Base-by-base conservation (phyloP, 2,329 filamentous ascomycete species). In the Malbranchea zuffiana region DNA sequence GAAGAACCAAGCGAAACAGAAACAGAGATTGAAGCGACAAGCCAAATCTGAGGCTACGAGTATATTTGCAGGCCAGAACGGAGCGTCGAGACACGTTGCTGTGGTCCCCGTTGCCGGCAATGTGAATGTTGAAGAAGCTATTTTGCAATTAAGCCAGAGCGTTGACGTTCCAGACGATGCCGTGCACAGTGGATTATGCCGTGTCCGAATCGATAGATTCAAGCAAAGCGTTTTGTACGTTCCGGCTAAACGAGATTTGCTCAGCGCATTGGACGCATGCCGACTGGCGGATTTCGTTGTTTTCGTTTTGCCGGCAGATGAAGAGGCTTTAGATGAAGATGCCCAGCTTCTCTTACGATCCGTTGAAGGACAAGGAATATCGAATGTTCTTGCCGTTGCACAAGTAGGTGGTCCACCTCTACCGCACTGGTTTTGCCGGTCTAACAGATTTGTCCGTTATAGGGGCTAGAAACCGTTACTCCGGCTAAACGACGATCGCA, bases 171-270 rank as follows among this genome's bases (percentile, higher is more conserved):
- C 84, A 39, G 66, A 71, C 35, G 74, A 80, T 23, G 62, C 79
- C 19, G 65, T 72, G 3, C 65, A 74, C 25, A 68, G 72, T 43
- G 73, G 70, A 35, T 62, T 67, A 42, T 68, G 75, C 37, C 75
- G 75, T 39, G 77, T 86, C 18, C 69, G 78, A 5, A 69, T 96
- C 50, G 86, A 94, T 44, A 75, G 90, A 20, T 98, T 96, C 68
- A 93, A 93, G 67, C 88, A 96, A 57, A 94, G 82, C 53, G 60
- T 98, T 8, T 81, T 92, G 59, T 98, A 93, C 55, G 60, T 95
- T 6, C 75, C 83, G 0, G 67, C 81, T 0, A 74, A 76, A 49
- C 71, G 80, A 39, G 81, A 94, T 45, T 61, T 96, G 11, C 69
- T 82, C 13, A 74, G 77, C 23, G 83, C 82, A 37, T 62, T 96